Evolutionary conservation across 805 yeast genomes (phyloP).

Genomic region (Yamadazyma ubonensis): DNA sequence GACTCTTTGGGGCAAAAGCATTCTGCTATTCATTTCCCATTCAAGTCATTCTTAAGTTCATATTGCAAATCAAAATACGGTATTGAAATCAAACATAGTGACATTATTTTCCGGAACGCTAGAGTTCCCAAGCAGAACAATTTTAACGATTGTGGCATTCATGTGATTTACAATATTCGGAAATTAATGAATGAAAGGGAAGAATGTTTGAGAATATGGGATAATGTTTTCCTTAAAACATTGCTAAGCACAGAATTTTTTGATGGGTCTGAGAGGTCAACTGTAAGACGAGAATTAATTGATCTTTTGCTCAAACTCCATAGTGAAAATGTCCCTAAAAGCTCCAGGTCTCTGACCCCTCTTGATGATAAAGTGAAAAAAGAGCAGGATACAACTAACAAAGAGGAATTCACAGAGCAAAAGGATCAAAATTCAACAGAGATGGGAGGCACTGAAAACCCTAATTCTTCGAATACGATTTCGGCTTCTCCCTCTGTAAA

Average conservation of each 20-base stretch:
- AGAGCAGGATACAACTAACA: background rate
- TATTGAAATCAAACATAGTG: constrained; percentile 43
- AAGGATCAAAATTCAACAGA: too few species aligned
- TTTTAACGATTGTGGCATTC: constrained; percentile 93
- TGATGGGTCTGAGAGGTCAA: constrained; percentile 27
- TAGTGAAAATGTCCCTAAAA: constrained; percentile 8
- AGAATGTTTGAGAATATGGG: constrained; percentile 52
- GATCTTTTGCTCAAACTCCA: constrained; percentile 24
- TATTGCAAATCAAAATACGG: constrained; percentile 68
- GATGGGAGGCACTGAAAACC: too few species aligned
- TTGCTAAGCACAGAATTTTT: constrained; percentile 19
- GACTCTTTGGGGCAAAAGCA: constrained; percentile 75
- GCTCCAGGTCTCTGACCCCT: background rate
- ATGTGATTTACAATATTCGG: constrained; percentile 71
- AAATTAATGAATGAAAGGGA: constrained; percentile 53
- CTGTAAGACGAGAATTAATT: constrained; percentile 28
- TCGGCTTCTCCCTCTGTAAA: background rate
- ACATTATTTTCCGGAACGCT: constrained; percentile 49
- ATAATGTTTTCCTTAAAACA: constrained; percentile 12
- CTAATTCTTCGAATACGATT: too few species aligned
- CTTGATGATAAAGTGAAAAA: background rate
- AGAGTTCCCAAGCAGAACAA: constrained; percentile 82
- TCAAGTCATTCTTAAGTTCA: constrained; percentile 57
- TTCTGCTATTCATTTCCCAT: constrained; percentile 47
- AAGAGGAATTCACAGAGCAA: too few species aligned